Base-by-base conservation (phyloP, 2,329 filamentous ascomycete genomes). In the Harringtonia aguacate region DNA sequence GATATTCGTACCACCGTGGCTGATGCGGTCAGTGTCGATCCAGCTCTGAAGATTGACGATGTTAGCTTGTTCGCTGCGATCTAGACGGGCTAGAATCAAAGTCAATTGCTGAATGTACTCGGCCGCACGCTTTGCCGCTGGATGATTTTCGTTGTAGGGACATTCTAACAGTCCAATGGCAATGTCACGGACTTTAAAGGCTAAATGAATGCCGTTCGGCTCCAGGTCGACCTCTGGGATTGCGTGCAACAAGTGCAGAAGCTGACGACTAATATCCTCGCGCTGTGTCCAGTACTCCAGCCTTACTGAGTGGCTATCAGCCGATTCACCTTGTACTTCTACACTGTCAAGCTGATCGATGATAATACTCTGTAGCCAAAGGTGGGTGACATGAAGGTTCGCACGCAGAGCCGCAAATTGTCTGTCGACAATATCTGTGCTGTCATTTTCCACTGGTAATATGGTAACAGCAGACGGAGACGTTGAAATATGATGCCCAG, bases 121-220 rank as follows among this genome's bases (percentile, higher is more conserved):
- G 31, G 31, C 17, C 13, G 31, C 31, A 15, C 31, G 31, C 31
- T 33, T 33, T 17, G 31, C 31, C 7, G 31, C 31, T 13, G 31
- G 7, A 13, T 33, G 31, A 7, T 7, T 17, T 17, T 33, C 15
- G 31, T 17, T 13, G 31, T 33, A 33, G 7, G 31, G 31, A 17
- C 31, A 33, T 17, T 33, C 31, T 15, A 33, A 13, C 31, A 33
- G 31, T 15, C 31, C 31, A 15, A 57, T 54, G 13, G 58, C 60
- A 0, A 64, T 54, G 36, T 62, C 61, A 4, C 61, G 54, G 8
- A 64, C 56, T 44, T 64, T 63, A 44, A 58, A 60, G 47, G 60
- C 56, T 20, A 64, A 45, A 43, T 62, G 57, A 8, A 60, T 47
- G 2, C 61, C 61, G 17, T 63, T 63, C 0, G 60, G 54, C 40